Conservation (phyloP, 2,329 filamentous ascomycete species). For the Tolypocladium tropicale region DNA sequence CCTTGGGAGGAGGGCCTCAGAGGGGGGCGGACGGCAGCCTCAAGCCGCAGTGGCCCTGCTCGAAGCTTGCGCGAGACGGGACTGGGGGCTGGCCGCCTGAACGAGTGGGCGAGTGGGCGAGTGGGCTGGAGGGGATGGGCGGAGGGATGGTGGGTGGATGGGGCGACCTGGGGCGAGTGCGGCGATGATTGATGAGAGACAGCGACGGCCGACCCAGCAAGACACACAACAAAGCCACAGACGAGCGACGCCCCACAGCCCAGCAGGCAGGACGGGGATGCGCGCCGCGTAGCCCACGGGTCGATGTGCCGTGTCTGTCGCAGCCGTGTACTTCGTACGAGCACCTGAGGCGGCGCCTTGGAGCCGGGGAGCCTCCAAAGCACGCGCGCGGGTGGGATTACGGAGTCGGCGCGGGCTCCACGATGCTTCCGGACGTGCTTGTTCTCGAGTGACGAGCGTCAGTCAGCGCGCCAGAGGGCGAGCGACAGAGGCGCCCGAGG, state of each 20-base stretch:
- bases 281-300: background rate
- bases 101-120: background rate
- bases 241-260: background rate
- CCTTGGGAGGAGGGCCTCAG: background rate
- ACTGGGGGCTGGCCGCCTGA: slow-evolving; percentile 2
- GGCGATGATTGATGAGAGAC: background rate
- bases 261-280: background rate
- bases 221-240: background rate
- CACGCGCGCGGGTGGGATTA: too few relatives aligned
- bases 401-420: too few relatives aligned
- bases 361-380: too few relatives aligned
- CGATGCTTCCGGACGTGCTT: too few relatives aligned
- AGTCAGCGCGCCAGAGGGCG: too few relatives aligned
- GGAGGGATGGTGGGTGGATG: background rate
- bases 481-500: too few relatives aligned
- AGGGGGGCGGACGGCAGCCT: background rate
- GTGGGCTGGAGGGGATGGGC: background rate
- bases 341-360: too few relatives aligned
- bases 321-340: background rate
- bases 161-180: background rate
- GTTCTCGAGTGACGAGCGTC: too few relatives aligned
- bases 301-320: background rate
- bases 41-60: slow-evolving; percentile 2
- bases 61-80: slow-evolving; percentile 6
- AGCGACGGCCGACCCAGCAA: background rate